A percentile compares a stretch with the other conserved stretches of the same genome.
Conservation (phyloP, 2,329 filamentous ascomycete species). For the Raffaelea arxii region DNA sequence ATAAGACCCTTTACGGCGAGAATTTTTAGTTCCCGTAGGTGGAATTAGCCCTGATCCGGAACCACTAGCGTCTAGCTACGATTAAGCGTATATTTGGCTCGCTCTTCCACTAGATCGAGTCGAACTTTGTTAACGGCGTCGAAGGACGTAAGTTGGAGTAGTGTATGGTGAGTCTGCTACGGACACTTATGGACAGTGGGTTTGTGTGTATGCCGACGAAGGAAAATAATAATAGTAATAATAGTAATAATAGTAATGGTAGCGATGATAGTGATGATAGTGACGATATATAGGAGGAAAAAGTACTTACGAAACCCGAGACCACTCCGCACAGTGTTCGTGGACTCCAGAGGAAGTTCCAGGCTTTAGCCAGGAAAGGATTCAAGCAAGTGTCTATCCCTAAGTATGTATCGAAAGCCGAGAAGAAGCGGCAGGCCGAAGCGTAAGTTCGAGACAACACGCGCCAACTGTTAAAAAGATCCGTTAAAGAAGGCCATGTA, state of each 20-base stretch:
- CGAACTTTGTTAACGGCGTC: background rate
- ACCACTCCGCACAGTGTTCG: background rate
- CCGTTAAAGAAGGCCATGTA: background rate
- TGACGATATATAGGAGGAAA: background rate
- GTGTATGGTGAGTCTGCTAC: background rate
- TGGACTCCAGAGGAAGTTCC: background rate
- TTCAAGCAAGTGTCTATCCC: background rate
- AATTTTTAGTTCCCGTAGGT: background rate
- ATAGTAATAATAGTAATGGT: background rate
- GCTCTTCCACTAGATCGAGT: background rate
- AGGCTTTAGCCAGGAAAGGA: background rate
- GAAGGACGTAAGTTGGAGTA: background rate
- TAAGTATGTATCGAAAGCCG: background rate
- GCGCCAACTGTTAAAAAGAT: background rate
- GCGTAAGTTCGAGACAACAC: background rate
- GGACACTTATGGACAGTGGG: background rate
- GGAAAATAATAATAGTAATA: background rate
- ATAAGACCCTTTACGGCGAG: background rate
- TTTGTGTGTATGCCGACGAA: background rate
- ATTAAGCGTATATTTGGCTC: background rate
- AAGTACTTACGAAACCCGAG: background rate
- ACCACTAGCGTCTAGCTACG: background rate
- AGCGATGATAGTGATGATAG: too few relatives aligned
- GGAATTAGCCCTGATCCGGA: background rate
- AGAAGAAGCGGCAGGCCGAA: background rate